Evolutionary conservation across 371 early-diverging fungal genomes (phyloP).

Genomic region (Syncephalastrum racemosum): DNA sequence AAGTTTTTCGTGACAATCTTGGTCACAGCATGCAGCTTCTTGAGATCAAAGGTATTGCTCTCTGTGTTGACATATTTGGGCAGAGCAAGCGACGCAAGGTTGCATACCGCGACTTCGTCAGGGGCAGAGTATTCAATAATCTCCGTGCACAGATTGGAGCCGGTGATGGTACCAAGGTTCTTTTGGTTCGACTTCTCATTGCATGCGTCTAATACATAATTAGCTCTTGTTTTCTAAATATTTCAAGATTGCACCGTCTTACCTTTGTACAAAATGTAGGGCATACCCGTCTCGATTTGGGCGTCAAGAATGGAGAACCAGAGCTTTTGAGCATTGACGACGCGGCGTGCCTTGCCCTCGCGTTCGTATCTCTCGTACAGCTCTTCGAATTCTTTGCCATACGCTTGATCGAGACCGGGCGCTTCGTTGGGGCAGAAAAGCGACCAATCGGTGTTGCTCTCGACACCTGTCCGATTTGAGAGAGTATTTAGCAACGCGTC

Average conservation of each 20-base stretch:
- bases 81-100: conserved; percentile 94
- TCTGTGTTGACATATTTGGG: conserved; percentile 82
- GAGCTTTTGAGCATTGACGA: conserved; percentile 91
- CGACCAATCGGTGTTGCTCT: conserved; percentile 88
- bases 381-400: conserved; percentile 88
- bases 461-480: conserved; percentile 47
- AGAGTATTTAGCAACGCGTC: background rate
- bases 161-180: conserved; percentile 96
- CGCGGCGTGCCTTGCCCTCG: conserved; percentile 75
- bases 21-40: conserved; percentile 63
- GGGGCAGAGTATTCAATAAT: conserved; percentile 96
- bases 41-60: conserved; percentile 46
- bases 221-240: background rate
- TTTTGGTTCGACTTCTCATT: conserved; percentile 98
- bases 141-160: conserved; percentile 84
- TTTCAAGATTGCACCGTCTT: too few relatives aligned
- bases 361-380: conserved; percentile 83
- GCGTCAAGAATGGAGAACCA: conserved; percentile 96
- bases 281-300: conserved; percentile 97
- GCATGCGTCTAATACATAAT: conserved; percentile 64
- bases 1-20: conserved; percentile 90
- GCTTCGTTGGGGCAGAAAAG: conserved; percentile 95
- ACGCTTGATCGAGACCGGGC: conserved; percentile 82
- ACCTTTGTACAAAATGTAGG: conserved; percentile 95
- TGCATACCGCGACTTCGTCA: conserved; percentile 99